phyloP scores from a whole-genome alignment of 2,329 filamentous ascomycete genomes.

The Aspergillus brunneoviolaceus region DNA sequence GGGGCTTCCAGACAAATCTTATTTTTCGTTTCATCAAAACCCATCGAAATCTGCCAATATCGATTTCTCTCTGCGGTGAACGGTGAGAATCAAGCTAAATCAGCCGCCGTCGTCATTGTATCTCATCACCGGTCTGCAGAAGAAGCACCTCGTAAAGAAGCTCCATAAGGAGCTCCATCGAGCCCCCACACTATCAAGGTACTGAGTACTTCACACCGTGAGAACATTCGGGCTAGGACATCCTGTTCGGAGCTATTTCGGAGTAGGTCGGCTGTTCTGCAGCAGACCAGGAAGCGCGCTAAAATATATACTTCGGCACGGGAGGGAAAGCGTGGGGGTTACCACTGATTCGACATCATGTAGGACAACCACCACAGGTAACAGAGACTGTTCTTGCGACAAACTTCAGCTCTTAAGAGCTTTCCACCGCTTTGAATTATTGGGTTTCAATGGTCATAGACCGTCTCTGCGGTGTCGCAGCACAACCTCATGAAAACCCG shows the following conservation, averaged over 20 bases:
- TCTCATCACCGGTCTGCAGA: neutral
- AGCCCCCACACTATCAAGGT: neutral
- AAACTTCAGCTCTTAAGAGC: too few species aligned
- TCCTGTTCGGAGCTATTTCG: neutral
- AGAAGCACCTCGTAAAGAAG: neutral
- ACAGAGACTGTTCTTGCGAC: too few species aligned
- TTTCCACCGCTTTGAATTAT: too few species aligned
- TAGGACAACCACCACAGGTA: too few species aligned
- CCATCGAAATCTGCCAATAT: too few species aligned
- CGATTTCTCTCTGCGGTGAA: neutral
- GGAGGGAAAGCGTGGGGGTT: neutral
- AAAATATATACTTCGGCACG: neutral
- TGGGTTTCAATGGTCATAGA: too few species aligned
- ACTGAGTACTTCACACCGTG: neutral
- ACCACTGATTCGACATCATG: neutral
- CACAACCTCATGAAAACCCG: too few species aligned
- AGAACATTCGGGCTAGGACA: neutral
- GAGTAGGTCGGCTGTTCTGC: neutral
- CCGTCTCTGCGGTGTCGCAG: too few species aligned
- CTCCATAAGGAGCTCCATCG: neutral
- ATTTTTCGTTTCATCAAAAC: too few species aligned
- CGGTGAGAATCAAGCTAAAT: neutral
- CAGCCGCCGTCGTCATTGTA: neutral
- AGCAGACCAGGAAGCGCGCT: neutral
- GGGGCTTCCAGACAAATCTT: too few species aligned